These are phyloP conservation scores for Adansonia madagascariensis DNA, from an alignment of 441 rosid genomes.

Conservation along the genomic window DNA sequence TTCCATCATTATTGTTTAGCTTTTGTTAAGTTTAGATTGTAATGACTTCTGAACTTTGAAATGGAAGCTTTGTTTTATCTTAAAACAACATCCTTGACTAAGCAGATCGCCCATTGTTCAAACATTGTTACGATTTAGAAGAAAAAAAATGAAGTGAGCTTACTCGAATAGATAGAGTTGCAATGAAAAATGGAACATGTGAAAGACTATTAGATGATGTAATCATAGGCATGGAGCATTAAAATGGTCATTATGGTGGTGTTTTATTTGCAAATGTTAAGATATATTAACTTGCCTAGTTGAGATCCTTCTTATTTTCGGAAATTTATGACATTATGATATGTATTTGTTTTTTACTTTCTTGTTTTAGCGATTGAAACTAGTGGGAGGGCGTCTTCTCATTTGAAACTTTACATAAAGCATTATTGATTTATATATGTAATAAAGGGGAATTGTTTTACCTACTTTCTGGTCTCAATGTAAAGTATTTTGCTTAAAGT, in stretches of 20 bases:
- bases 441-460: background rate
- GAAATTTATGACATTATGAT: background rate
- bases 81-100: too few relatives aligned
- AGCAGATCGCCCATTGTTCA: background rate
- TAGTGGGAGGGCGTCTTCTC: background rate
- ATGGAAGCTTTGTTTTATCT: conserved; percentile 1
- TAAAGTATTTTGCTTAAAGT: conserved; percentile 4
- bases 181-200: background rate
- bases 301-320: background rate
- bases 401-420: background rate
- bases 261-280: background rate
- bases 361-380: background rate
- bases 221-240: too few relatives aligned
- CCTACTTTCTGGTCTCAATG: background rate
- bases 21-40: background rate
- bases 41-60: background rate
- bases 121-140: background rate
- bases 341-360: background rate
- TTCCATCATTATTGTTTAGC: background rate
- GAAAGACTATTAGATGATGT: background rate
- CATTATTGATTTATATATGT: background rate
- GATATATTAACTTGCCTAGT: background rate
- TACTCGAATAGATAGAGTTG: background rate
- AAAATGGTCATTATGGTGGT: background rate
- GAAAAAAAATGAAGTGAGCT: background rate